Base-by-base conservation (phyloP, 78 protist genomes). In the Dictyostelium brefeldianum region DNA sequence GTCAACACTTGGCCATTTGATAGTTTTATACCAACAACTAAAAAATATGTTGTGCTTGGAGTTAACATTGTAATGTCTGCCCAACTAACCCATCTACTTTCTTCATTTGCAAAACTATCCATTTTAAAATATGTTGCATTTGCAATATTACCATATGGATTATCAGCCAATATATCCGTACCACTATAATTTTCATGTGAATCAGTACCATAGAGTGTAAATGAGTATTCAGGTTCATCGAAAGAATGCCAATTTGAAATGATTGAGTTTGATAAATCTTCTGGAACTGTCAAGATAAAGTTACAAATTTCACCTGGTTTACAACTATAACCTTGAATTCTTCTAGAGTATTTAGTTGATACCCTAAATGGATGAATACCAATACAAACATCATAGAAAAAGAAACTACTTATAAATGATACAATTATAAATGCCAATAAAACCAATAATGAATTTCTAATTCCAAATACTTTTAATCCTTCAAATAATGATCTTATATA, bases 221-320 rank as follows among this genome's bases (percentile, higher is more conserved):
- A 84, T 27, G 83, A 27, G 4, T 0, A 4, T 54, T 36, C 74
- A 46, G 92, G 92, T 46, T 41, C n/a, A 74, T 84, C 92, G 22
- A 74, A 15, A 15, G 56, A 53, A 27, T 84, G 92, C 36, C 43
- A 84, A 41, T 77, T 77, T 7, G 41, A 82, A 73, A 84, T 84
- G 11, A 84, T 59, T 3, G 83, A 36, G 25, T 27, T 41, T 29
- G 73, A 51, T 59, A 84, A 46, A 75, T 84, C 81, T 31, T 84
- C 83, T 56, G 92, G 92, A 12, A 84, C 92, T 71, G 92, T 84
- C 36, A 84, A 74, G 7, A 84, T 71, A 57, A 84, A 84, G 74
- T 84, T 71, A 47, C 92, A 84, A 75, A 84, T 80, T 59, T 75
- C 31, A 15, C 92, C 92, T 12, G 36, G 43, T 74, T 71, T 48